A percentile compares a stretch with the other conserved stretches of the same genome.
These are phyloP conservation scores for Phlebiopsis gigantea DNA, from an alignment of 768 basidiomycete genomes.

Conservation along the genomic window DNA sequence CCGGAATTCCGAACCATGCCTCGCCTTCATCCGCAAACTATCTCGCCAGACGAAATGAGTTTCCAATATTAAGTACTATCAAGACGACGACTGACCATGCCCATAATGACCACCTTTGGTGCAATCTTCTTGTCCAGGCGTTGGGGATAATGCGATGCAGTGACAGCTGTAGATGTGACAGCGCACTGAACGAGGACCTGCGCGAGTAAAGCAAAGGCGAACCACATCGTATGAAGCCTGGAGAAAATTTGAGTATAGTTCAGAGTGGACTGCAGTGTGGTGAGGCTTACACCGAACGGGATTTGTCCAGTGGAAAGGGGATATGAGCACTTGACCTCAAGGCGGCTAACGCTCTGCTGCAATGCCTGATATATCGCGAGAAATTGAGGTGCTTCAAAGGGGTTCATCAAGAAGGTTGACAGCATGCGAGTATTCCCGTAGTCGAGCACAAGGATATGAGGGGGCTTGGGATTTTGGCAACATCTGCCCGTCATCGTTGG, in stretches of 20 bases:
- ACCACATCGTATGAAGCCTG: not conserved
- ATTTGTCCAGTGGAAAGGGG: not conserved
- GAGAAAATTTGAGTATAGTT: not conserved
- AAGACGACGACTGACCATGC: not conserved
- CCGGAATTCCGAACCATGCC: conserved; percentile 20
- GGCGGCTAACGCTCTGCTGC: not conserved
- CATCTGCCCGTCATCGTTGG: too few species aligned
- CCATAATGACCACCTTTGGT: conserved; percentile 7
- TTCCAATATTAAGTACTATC: too few species aligned
- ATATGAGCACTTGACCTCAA: not conserved
- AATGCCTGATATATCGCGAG: not conserved
- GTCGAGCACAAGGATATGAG: too few species aligned
- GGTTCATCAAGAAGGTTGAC: not conserved
- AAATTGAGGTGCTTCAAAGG: not conserved
- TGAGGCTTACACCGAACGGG: not conserved
- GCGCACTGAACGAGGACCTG: not conserved
- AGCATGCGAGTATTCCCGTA: not conserved
- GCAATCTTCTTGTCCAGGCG: not conserved
- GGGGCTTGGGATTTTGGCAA: too few species aligned
- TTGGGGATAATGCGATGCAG: not conserved
- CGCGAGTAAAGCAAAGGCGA: not conserved
- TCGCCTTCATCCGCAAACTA: conserved; percentile 14
- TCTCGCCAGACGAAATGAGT: not conserved
- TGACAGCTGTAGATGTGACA: not conserved
- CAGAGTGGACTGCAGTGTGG: not conserved